phyloP scores from a whole-genome alignment of 768 basidiomycete genomes.

The Tubosaeta sp. region DNA sequence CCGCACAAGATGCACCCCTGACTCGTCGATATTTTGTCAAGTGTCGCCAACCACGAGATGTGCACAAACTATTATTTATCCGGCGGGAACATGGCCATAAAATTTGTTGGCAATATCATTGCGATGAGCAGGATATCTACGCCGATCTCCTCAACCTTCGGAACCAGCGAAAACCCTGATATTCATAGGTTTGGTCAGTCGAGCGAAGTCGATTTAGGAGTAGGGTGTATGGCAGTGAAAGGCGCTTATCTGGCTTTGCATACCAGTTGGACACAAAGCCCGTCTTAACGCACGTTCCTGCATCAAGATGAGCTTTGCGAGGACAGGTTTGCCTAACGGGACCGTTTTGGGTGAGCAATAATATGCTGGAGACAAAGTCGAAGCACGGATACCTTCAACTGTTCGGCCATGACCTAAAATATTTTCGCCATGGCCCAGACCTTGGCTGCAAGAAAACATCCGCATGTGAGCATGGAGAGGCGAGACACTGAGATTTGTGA shows the following conservation, averaged over 20 bases:
- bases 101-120: no score
- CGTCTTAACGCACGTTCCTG: conserved; percentile 5
- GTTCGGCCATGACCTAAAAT: neutral
- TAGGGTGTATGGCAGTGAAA: neutral
- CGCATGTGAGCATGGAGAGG: neutral
- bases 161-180: neutral
- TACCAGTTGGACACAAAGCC: conserved; percentile 6
- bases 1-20: neutral
- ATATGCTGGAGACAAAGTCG: neutral
- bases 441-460: neutral
- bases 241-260: no score
- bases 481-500: conserved; percentile 1
- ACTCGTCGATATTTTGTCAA: neutral
- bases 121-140: no score
- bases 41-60: neutral
- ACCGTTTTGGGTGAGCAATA: neutral
- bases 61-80: no score
- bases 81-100: no score
- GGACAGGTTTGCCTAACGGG: neutral
- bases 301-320: conserved; percentile 20
- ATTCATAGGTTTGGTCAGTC: neutral
- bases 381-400: neutral
- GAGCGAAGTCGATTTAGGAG: no score
- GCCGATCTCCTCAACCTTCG: no score
- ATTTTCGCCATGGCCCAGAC: neutral